A percentile compares a stretch with the other conserved stretches of the same genome.
phyloP scores from a whole-genome alignment of 768 basidiomycete species.

The Calocybe indica region DNA sequence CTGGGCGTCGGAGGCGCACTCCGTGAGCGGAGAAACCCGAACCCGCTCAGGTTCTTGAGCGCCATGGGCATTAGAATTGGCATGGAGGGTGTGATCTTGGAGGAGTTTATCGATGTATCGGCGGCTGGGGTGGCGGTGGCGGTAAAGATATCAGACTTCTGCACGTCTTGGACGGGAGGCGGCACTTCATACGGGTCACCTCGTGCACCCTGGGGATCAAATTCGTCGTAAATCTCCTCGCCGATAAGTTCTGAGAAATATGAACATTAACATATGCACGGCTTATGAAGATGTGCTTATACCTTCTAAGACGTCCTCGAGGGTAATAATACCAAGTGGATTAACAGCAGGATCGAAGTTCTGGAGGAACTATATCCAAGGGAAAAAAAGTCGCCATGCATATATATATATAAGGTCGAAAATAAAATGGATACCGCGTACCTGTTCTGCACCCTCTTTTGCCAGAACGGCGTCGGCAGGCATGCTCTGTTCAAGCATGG shows the following conservation, averaged over 20 bases:
- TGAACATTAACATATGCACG: not conserved
- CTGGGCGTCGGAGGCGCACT: slow-evolving; percentile 56
- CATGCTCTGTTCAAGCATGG: slow-evolving; percentile 72
- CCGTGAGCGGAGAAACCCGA: slow-evolving; percentile 47
- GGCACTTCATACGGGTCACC: slow-evolving; percentile 38
- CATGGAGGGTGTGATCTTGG: slow-evolving; percentile 12
- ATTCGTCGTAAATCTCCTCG: slow-evolving; percentile 91
- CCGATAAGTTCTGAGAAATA: slow-evolving; percentile 72
- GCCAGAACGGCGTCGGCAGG: slow-evolving; percentile 83
- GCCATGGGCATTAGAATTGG: slow-evolving; percentile 34
- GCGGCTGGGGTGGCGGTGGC: not conserved
- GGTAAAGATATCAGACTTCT: slow-evolving; percentile 3
- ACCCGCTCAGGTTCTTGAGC: slow-evolving; percentile 36
- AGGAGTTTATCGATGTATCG: slow-evolving; percentile 2
- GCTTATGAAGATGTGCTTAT: slow-evolving; percentile 1
- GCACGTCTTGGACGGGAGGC: slow-evolving; percentile 13
- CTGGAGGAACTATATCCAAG: slow-evolving; percentile 58
- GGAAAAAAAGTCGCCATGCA: not conserved
- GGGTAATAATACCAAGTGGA: slow-evolving; percentile 87
- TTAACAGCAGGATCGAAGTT: slow-evolving; percentile 75
- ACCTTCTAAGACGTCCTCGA: slow-evolving; percentile 93
- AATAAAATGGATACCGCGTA: slow-evolving; percentile 22
- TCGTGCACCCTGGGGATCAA: slow-evolving; percentile 72
- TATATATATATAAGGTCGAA: not conserved
- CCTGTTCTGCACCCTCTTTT: slow-evolving; percentile 71